These are phyloP conservation scores for Solanum ossicruentum DNA, from an alignment of 257 asterid species.

Conservation along the genomic window DNA sequence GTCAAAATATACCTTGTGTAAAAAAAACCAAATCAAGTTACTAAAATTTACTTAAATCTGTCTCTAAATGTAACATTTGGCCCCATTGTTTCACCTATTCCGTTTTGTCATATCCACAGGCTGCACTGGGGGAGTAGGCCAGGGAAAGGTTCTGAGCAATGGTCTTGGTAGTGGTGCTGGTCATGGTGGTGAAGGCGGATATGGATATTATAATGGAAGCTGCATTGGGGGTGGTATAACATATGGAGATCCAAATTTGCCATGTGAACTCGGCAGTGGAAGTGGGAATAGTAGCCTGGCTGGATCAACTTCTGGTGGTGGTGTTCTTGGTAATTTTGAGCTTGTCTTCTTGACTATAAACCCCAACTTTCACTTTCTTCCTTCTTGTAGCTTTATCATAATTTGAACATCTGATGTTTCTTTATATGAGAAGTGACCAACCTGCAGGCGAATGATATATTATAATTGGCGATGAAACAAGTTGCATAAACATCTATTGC, in stretches of 20 bases:
- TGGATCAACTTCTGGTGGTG: slow-evolving; percentile 84
- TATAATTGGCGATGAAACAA: background rate
- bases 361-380: background rate
- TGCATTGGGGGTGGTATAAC: slow-evolving; percentile 74
- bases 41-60: background rate
- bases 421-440: background rate
- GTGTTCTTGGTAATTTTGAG: slow-evolving; percentile 61
- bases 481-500: background rate
- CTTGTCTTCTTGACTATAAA: background rate
- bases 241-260: slow-evolving; percentile 71
- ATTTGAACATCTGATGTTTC: background rate
- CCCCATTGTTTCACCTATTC: background rate
- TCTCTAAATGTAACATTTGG: background rate
- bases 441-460: background rate
- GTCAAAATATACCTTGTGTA: background rate
- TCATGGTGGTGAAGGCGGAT: slow-evolving; percentile 95
- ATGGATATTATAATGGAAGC: slow-evolving; percentile 60
- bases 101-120: slow-evolving; percentile 36
- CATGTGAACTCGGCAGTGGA: slow-evolving; percentile 98
- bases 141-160: slow-evolving; percentile 42
- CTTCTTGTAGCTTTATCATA: background rate
- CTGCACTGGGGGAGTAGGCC: slow-evolving; percentile 85
- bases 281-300: slow-evolving; percentile 82
- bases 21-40: background rate
- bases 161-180: slow-evolving; percentile 97